phyloP scores from a whole-genome alignment of 2,329 filamentous ascomycete genomes.

The Cordyceps cateniannulata region DNA sequence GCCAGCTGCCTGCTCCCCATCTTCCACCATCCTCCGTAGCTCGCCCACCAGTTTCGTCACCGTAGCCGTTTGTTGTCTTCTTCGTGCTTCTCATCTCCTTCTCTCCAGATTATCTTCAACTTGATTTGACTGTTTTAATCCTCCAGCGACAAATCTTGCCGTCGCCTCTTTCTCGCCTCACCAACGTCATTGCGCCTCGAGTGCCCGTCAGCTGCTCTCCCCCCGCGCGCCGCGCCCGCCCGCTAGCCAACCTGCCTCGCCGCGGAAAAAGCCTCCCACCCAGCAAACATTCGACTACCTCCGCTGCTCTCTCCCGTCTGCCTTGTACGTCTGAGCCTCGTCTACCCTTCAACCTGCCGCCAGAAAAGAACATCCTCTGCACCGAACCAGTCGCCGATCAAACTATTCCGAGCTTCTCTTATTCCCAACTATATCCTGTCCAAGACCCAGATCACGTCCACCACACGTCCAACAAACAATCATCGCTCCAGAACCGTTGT shows the following conservation, averaged over 20 bases:
- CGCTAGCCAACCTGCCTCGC: not conserved
- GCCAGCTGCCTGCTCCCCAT: too few relatives aligned
- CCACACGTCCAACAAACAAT: not conserved
- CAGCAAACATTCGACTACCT: not conserved
- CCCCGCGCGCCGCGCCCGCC: not conserved
- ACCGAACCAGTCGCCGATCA: not conserved
- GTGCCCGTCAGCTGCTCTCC: not conserved
- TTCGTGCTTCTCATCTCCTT: slow-evolving; percentile 2
- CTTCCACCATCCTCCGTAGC: not conserved
- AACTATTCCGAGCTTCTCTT: not conserved
- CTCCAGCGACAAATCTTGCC: not conserved
- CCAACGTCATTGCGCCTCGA: not conserved
- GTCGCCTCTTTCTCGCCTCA: not conserved
- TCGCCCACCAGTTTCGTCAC: not conserved
- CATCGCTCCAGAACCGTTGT: not conserved
- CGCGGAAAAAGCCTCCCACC: not conserved
- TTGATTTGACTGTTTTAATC: not conserved
- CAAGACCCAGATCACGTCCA: not conserved
- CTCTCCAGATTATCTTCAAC: not conserved
- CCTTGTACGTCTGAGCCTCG: not conserved
- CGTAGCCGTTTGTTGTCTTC: not conserved
- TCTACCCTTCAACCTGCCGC: not conserved
- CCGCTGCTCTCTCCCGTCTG: not conserved
- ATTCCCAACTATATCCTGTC: not conserved
- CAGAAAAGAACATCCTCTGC: not conserved